Conservation (phyloP, 164 flowering plant genomes). For the Umbilicus rupestris region DNA sequence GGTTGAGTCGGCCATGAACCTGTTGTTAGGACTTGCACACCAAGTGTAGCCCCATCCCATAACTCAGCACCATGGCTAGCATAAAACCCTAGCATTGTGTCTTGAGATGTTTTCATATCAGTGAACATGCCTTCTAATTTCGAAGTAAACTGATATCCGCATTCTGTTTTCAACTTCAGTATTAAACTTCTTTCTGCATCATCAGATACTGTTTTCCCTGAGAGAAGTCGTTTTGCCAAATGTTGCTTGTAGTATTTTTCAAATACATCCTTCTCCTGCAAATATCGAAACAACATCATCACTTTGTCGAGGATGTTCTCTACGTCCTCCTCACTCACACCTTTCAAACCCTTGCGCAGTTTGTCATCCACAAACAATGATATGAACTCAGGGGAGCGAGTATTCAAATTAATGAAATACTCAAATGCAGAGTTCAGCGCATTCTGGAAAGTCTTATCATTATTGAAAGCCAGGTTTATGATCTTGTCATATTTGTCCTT, state of each 20-base stretch:
- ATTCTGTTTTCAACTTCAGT: slow-evolving; percentile 42
- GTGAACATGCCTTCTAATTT: slow-evolving; percentile 49
- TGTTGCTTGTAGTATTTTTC: slow-evolving; percentile 47
- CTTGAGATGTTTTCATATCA: slow-evolving; percentile 86
- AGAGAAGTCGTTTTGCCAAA: slow-evolving; percentile 37
- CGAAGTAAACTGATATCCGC: slow-evolving; percentile 43
- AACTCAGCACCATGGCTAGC: slow-evolving; percentile 40
- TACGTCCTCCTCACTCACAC: slow-evolving; percentile 39
- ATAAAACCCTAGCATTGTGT: slow-evolving; percentile 36
- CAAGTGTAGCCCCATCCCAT: slow-evolving; percentile 51
- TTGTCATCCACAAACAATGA: slow-evolving; percentile 43
- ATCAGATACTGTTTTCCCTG: slow-evolving; percentile 39
- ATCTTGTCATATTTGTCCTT: slow-evolving; percentile 78
- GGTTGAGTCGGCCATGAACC: slow-evolving; percentile 52
- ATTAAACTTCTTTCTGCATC: slow-evolving; percentile 45
- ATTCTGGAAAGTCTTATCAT: slow-evolving; percentile 85
- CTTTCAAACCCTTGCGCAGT: slow-evolving; percentile 38
- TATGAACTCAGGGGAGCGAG: slow-evolving; percentile 62
- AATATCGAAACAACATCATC: slow-evolving; percentile 46
- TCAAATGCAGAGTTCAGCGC: slow-evolving; percentile 89
- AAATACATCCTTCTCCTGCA: slow-evolving; percentile 47
- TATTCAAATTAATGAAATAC: slow-evolving; percentile 71
- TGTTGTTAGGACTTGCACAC: slow-evolving; percentile 40
- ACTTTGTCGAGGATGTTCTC: slow-evolving; percentile 39
- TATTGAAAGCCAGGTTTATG: slow-evolving; percentile 54